Conservation (phyloP, 345 rosid species). For the Salix arbutifolia region DNA sequence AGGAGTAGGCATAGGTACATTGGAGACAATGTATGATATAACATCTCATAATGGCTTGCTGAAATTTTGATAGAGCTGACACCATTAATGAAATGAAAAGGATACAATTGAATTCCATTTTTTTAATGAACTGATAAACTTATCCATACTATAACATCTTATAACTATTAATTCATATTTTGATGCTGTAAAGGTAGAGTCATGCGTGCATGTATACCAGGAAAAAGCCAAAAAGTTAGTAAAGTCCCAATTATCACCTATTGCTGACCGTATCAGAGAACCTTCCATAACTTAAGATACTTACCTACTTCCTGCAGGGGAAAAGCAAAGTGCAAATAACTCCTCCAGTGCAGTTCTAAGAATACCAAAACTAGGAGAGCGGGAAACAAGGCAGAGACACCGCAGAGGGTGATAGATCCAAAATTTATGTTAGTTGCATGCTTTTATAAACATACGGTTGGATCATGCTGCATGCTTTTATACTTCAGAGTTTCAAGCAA, state of each 20-base stretch:
- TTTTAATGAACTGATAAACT: background rate
- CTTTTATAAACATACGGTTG: background rate
- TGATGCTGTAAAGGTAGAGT: background rate
- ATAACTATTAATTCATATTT: background rate
- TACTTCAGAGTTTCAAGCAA: background rate
- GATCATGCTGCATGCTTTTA: background rate
- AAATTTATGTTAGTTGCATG: too few relatives aligned
- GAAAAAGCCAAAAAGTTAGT: background rate
- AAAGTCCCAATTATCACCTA: background rate
- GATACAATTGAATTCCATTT: constrained; percentile 3
- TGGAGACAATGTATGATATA: constrained; percentile 65
- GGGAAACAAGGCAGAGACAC: constrained; percentile 89
- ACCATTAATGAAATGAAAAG: constrained; percentile 25
- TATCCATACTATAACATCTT: background rate
- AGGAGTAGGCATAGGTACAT: constrained; percentile 87
- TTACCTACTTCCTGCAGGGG: constrained; percentile 78
- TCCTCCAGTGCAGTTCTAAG: constrained; percentile 82
- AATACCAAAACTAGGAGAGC: constrained; percentile 69
- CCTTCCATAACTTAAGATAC: background rate
- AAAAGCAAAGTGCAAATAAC: constrained; percentile 80
- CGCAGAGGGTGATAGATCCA: constrained; percentile 18
- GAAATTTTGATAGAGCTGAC: constrained; percentile 42
- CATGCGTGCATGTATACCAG: background rate
- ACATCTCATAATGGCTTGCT: constrained; percentile 94
- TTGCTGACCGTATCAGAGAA: background rate